These are phyloP conservation scores for Exophiala lecanii-corni DNA, from an alignment of 2,329 filamentous ascomycete species.

Conservation along the genomic window DNA sequence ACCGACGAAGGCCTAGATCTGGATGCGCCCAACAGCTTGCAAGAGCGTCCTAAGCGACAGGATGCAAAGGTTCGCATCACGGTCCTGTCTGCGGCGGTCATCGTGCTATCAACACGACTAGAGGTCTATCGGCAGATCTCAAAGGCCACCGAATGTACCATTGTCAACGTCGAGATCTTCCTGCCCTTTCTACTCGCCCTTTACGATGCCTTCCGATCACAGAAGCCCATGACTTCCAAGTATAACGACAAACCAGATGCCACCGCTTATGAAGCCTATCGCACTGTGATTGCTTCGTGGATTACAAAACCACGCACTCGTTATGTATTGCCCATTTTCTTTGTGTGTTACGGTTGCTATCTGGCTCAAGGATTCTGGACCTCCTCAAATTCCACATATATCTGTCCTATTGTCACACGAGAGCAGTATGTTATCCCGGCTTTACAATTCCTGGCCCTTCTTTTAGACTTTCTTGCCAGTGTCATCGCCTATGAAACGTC, in stretches of 20 bases:
- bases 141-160: slow-evolving; percentile 41
- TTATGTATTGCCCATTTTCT: slow-evolving; percentile 35
- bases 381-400: slow-evolving; percentile 43
- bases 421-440: slow-evolving; percentile 33
- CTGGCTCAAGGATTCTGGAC: slow-evolving; percentile 33
- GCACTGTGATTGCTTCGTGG: slow-evolving; percentile 7
- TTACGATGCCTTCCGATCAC: slow-evolving; percentile 37
- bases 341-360: slow-evolving; percentile 38
- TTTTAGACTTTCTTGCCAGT: slow-evolving; percentile 41
- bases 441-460: slow-evolving; percentile 35
- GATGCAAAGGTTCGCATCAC: slow-evolving; percentile 18
- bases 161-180: slow-evolving; percentile 25
- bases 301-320: slow-evolving; percentile 34
- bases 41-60: slow-evolving; percentile 1
- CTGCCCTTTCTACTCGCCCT: slow-evolving; percentile 40
- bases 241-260: slow-evolving; percentile 19
- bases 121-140: slow-evolving; percentile 40
- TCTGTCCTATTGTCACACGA: slow-evolving; percentile 42
- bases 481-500: slow-evolving; percentile 26
- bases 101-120: slow-evolving; percentile 31
- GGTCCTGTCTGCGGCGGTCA: slow-evolving; percentile 22
- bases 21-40: slow-evolving; percentile 3
- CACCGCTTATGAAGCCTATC: slow-evolving; percentile 26
- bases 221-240: slow-evolving; percentile 28
- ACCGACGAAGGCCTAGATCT: slow-evolving; percentile 4